These are phyloP conservation scores for Cymodocea nodosa DNA, from an alignment of 116 monocot genomes.

Conservation along the genomic window DNA sequence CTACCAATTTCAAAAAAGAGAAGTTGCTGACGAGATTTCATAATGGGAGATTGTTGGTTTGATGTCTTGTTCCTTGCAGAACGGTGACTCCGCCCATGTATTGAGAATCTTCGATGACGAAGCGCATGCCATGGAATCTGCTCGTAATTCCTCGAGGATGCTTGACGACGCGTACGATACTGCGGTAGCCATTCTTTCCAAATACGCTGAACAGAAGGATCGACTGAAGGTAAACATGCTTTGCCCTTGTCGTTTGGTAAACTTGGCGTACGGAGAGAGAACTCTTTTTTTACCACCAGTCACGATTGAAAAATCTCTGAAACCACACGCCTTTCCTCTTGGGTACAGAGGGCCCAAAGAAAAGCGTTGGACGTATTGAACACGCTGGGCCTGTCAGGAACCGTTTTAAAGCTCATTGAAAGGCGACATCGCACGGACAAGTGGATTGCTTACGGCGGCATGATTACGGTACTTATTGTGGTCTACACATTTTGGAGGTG, in stretches of 20 bases:
- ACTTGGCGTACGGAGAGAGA: too few species aligned
- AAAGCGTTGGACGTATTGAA: slow-evolving; percentile 81
- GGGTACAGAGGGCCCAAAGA: slow-evolving; percentile 63
- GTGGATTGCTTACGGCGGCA: slow-evolving; percentile 80
- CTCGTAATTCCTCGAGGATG: slow-evolving; percentile 70
- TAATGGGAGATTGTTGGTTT: too few species aligned
- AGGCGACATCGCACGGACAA: slow-evolving; percentile 79
- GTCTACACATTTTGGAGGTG: slow-evolving; percentile 59
- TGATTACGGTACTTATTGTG: slow-evolving; percentile 45
- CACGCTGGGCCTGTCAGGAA: slow-evolving; percentile 76
- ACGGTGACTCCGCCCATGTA: slow-evolving; percentile 65
- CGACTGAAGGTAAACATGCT: slow-evolving; percentile 45
- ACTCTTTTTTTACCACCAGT: too few species aligned
- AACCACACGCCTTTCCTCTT: neutral
- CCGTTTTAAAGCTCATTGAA: slow-evolving; percentile 77
- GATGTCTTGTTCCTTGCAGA: slow-evolving; percentile 25
- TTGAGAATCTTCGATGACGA: slow-evolving; percentile 91
- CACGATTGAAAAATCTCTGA: neutral
- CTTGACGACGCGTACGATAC: slow-evolving; percentile 80
- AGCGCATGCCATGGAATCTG: slow-evolving; percentile 73
- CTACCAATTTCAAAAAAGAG: neutral
- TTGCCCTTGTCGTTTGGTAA: too few species aligned
- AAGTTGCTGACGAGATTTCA: neutral
- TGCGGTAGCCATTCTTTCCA: slow-evolving; percentile 80
- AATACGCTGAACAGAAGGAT: slow-evolving; percentile 79